Percentiles rank a stretch among this genome's conserved stretches.
Conservation (phyloP, 345 rosid species). For the Boechera divaricarpa region DNA sequence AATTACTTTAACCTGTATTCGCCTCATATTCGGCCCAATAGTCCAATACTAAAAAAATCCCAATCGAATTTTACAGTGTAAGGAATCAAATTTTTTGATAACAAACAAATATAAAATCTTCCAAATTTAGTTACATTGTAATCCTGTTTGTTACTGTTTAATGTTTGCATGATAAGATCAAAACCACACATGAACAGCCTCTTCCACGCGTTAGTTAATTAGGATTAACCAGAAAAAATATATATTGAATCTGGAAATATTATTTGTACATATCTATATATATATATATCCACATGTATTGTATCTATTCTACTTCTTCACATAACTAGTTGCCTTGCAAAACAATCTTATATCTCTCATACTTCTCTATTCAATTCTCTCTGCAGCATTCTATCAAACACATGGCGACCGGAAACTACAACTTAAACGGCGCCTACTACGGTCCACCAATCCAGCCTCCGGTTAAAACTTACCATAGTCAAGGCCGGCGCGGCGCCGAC, state of each 20-base stretch:
- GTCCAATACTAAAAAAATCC: too few species aligned
- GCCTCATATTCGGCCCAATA: too few species aligned
- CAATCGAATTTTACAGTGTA: too few species aligned
- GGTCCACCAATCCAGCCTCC: conserved; percentile 60
- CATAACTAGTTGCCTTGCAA: conserved; percentile 2
- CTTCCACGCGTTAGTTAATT: not conserved
- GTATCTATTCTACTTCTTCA: not conserved
- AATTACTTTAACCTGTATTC: too few species aligned
- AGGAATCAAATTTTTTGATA: too few species aligned
- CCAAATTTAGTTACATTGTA: too few species aligned
- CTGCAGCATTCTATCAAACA: not conserved
- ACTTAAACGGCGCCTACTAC: conserved; percentile 56
- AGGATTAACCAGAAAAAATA: not conserved
- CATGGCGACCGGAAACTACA: conserved; percentile 29
- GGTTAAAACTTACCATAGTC: conserved; percentile 48
- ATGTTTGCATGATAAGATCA: not conserved
- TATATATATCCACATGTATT: not conserved
- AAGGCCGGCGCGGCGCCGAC: conserved; percentile 43
- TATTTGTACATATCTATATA: not conserved
- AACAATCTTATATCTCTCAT: not conserved
- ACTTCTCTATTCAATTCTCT: not conserved
- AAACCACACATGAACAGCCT: not conserved
- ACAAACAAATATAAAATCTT: too few species aligned
- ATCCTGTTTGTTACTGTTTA: too few species aligned
- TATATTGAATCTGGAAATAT: not conserved